These are phyloP conservation scores for Fusarium chlamydosporum DNA, from an alignment of 2,329 filamentous ascomycete species.

Conservation along the genomic window DNA sequence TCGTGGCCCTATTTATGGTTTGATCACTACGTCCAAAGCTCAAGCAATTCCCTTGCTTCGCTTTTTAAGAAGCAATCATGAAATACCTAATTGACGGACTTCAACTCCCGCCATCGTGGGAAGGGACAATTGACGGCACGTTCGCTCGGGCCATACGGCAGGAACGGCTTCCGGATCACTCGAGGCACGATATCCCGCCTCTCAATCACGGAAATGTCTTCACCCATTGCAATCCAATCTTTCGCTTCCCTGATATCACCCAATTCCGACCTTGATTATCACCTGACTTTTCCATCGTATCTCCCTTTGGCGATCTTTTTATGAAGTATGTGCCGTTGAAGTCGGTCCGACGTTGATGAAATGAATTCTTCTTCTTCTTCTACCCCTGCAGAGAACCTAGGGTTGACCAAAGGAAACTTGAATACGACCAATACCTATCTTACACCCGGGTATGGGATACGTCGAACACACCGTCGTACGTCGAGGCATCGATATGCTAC, in stretches of 20 bases:
- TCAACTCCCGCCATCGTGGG: slow-evolving; percentile 16
- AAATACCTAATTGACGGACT: slow-evolving; percentile 16
- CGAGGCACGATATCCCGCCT: not conserved
- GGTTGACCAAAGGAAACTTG: slow-evolving; percentile 1
- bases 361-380: slow-evolving; percentile 23
- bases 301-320: not conserved
- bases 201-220: not conserved
- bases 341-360: slow-evolving; percentile 5
- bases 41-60: not conserved
- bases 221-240: not conserved
- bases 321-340: slow-evolving; percentile 6
- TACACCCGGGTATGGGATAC: not conserved
- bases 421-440: slow-evolving; percentile 13
- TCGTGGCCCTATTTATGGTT: not conserved
- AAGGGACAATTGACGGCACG: slow-evolving; percentile 20
- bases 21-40: not conserved
- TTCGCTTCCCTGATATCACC: slow-evolving; percentile 16
- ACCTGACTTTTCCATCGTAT: slow-evolving; percentile 10
- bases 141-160: slow-evolving; percentile 18
- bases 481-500: slow-evolving; percentile 9
- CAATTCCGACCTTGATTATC: slow-evolving; percentile 13
- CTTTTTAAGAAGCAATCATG: not conserved
- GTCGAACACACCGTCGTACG: not conserved
- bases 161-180: slow-evolving; percentile 10
- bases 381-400: slow-evolving; percentile 4